These are phyloP conservation scores for Microbotryomycetes sp. DNA, from an alignment of 1,284 basidiomycete species.

Conservation along the genomic window DNA sequence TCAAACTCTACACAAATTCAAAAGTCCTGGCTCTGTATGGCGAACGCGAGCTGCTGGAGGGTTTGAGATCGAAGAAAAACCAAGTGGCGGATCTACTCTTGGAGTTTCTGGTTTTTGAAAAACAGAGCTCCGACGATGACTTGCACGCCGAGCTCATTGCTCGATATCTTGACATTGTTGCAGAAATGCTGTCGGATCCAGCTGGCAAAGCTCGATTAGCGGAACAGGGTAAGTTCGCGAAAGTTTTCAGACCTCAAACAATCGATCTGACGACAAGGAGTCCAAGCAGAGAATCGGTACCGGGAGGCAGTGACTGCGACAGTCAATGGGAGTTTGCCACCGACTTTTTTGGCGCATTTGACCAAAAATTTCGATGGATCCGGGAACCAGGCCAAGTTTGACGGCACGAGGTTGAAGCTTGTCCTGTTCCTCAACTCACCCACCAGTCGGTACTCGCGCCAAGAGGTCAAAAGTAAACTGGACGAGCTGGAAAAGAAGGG, in stretches of 20 bases:
- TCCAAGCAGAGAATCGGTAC: too few species aligned
- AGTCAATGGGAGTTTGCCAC: too few species aligned
- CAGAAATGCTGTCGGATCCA: constrained; percentile 42
- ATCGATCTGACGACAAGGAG: too few species aligned
- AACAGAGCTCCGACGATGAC: constrained; percentile 45
- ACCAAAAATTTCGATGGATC: too few species aligned
- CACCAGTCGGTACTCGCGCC: constrained; percentile 52
- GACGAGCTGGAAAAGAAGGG: constrained; percentile 46
- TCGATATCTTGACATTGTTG: constrained; percentile 20
- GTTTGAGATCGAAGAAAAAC: constrained; percentile 41
- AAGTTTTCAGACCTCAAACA: too few species aligned
- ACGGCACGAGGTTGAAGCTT: constrained; percentile 64
- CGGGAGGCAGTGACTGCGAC: too few species aligned
- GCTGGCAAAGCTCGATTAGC: too few species aligned
- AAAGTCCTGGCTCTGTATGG: constrained; percentile 49
- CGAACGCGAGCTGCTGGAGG: constrained; percentile 41
- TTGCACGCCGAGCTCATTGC: constrained; percentile 31
- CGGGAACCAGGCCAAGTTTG: constrained; percentile 12
- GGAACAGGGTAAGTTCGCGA: too few species aligned
- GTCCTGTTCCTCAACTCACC: constrained; percentile 72
- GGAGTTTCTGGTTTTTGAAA: constrained; percentile 69
- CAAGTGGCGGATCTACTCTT: constrained; percentile 62
- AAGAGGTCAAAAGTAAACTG: constrained; percentile 49
- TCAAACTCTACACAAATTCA: constrained; percentile 56
- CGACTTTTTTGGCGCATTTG: too few species aligned